These are phyloP conservation scores for Monascus ruber DNA, from an alignment of 2,329 filamentous ascomycete genomes.

Conservation along the genomic window DNA sequence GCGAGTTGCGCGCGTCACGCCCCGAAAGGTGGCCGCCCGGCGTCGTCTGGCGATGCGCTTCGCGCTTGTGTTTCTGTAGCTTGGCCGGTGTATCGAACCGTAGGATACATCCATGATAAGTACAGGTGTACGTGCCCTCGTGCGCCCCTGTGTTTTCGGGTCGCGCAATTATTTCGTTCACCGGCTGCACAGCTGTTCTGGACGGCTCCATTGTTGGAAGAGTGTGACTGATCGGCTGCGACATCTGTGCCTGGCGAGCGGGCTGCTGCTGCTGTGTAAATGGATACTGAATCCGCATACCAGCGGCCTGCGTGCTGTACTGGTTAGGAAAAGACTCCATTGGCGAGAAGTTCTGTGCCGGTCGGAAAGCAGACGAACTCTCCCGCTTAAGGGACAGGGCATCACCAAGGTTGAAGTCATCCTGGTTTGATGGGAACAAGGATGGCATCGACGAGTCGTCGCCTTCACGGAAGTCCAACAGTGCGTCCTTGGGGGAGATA, in stretches of 20 bases:
- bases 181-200: constrained; percentile 25
- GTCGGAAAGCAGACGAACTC: constrained; percentile 24
- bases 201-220: constrained; percentile 10
- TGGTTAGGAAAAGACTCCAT: constrained; percentile 33
- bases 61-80: constrained; percentile 90
- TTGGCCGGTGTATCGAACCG: constrained; percentile 80
- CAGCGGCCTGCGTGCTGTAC: constrained; percentile 30
- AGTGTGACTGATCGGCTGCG: constrained; percentile 6
- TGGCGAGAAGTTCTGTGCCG: constrained; percentile 23
- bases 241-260: constrained; percentile 10
- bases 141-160: constrained; percentile 60
- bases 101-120: constrained; percentile 78
- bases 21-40: constrained; percentile 34
- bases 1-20: constrained; percentile 57
- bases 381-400: constrained; percentile 26
- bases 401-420: constrained; percentile 39
- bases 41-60: constrained; percentile 73
- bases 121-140: constrained; percentile 87
- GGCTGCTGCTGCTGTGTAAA: constrained; percentile 19
- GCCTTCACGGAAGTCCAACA: constrained; percentile 70
- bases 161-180: constrained; percentile 31
- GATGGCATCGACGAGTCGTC: constrained; percentile 55
- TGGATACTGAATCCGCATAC: constrained; percentile 42
- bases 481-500: constrained; percentile 86
- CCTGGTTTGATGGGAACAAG: constrained; percentile 56